Evolutionary conservation across 768 basidiomycete genomes (phyloP), one percentile per base, ranked within the genome.

Genomic region (Boletus pseudopeckii): DNA sequence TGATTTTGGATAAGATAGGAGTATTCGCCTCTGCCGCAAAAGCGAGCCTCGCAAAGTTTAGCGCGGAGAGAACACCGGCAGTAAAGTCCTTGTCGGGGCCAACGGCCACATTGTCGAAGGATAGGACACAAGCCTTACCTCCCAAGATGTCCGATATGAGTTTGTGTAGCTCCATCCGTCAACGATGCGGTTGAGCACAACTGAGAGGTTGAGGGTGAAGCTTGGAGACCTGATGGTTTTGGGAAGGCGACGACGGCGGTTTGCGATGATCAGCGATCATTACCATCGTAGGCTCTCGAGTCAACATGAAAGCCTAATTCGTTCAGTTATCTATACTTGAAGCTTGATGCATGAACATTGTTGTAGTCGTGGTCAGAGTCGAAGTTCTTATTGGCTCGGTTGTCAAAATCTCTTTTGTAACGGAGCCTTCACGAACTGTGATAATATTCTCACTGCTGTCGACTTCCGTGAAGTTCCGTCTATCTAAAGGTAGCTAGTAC

Each of bases 1-100:
- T 28, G n/a, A 56, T 43, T 40, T 55, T 51, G 20, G 57, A 60
- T 20, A 60, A 22, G 43, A 40, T n/a, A 2, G 57, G 39, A 17
- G 45, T 44, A 2, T 30, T 47, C 20, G 20, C n/a, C 24, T 53
- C 55, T 17, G 43, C 45, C 14, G 47, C 40, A 22, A 84, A 75
- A 20, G 77, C 71, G 11, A 80, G 58, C 45, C 83, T 74, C 4
- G 76, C 77, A 47, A 81, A 84, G 59, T 86, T 85, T 43, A 86
- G 65, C 2, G 80, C 79, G 5, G 81, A 83, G 22, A 87, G 72
- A 13, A 81, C 80, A 53, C 80, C 80, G 2, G 81, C 72, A 14
- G 81, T 75, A 15, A 46, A 43, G 30, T 47, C 66, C 40, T 52
- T 50, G 50, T 58, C 54, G 22, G 49, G 50, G 15, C 72, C 70